phyloP scores from a whole-genome alignment of 495 filamentous ascomycete genomes.

The Collariella sp. region DNA sequence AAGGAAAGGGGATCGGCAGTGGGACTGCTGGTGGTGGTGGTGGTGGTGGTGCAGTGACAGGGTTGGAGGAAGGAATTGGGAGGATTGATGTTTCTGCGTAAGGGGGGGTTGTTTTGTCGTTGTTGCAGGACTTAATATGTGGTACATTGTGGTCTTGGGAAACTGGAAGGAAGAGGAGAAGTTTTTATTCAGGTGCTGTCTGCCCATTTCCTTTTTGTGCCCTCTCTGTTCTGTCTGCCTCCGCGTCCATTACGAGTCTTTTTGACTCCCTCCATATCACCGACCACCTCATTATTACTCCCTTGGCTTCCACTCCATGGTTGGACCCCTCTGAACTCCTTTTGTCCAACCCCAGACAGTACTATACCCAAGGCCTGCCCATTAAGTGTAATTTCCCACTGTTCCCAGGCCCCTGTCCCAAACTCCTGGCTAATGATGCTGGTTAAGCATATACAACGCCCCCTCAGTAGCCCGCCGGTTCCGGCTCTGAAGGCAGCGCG shows the following conservation, averaged over 20 bases:
- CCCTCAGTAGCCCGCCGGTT: constrained; percentile 46
- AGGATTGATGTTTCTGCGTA: neutral
- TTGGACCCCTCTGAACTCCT: neutral
- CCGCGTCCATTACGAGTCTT: neutral
- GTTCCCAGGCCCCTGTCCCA: neutral
- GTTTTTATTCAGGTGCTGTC: neutral
- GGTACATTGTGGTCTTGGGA: too few species aligned
- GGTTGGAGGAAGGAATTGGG: neutral
- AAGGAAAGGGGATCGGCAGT: constrained; percentile 16
- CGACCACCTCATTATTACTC: neutral
- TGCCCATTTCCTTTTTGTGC: neutral
- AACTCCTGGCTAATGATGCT: constrained; percentile 1
- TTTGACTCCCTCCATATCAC: too few species aligned
- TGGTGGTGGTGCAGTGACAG: neutral
- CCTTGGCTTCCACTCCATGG: neutral
- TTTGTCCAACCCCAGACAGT: neutral
- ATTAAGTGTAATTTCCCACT: neutral
- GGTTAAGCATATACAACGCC: neutral
- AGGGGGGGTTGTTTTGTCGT: neutral
- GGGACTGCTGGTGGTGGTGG: too few species aligned
- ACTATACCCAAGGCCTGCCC: neutral
- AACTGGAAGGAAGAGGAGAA: too few species aligned
- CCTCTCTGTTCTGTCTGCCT: too few species aligned
- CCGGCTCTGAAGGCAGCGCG: constrained; percentile 43
- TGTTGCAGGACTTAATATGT: too few species aligned